These are phyloP conservation scores for Macadamia integrifolia DNA, from an alignment of 164 flowering plant species.

Conservation along the genomic window DNA sequence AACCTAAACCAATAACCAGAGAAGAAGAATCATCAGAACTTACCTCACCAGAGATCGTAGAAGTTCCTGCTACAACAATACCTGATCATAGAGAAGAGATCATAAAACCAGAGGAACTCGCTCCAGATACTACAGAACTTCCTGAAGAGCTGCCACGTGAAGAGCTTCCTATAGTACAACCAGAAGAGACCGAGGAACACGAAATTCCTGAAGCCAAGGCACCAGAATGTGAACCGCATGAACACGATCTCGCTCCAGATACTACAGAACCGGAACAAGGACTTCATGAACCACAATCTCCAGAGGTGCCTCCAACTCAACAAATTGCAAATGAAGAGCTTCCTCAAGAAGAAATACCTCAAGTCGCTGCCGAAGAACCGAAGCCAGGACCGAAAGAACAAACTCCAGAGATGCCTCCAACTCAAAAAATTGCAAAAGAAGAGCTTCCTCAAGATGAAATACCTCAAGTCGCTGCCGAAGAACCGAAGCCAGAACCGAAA, in stretches of 20 bases:
- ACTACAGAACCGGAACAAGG: neutral
- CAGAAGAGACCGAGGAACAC: neutral
- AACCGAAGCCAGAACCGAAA: neutral
- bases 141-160: neutral
- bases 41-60: neutral
- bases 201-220: neutral
- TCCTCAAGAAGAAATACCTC: neutral
- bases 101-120: neutral
- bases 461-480: neutral
- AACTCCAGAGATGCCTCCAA: conserved; percentile 1
- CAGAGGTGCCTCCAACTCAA: neutral
- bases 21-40: neutral
- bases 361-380: neutral
- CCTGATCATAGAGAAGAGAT: neutral
- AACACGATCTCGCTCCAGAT: neutral
- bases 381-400: neutral
- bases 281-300: neutral
- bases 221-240: conserved; percentile 1
- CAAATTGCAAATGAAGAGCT: conserved; percentile 2
- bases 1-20: neutral
- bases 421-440: conserved; percentile 5
- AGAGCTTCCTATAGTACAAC: neutral
- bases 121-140: too few species aligned
- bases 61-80: neutral
- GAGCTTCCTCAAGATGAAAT: neutral